Evolutionary conservation across 768 basidiomycete genomes (phyloP).

Genomic region (Phanerodontia chrysosporium): DNA sequence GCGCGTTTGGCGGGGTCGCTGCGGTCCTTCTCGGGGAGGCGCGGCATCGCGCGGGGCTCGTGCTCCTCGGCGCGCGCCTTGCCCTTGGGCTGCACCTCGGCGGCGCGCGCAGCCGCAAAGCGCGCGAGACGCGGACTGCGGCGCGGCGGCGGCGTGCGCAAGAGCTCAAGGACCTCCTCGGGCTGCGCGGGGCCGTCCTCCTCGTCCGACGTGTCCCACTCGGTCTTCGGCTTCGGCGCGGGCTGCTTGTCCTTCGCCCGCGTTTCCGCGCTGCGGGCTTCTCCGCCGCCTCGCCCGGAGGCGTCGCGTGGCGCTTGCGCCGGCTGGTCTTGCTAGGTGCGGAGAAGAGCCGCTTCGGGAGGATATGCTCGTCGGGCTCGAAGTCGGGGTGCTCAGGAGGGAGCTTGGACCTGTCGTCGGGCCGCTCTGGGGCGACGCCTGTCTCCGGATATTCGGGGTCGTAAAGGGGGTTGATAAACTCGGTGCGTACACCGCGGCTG

Average conservation of each 20-base stretch:
- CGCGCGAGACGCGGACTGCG: neutral
- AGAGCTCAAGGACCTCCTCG: neutral
- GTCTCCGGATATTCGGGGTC: conserved; percentile 27
- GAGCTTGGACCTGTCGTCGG: conserved; percentile 46
- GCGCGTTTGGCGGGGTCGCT: conserved; percentile 21
- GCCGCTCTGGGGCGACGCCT: conserved; percentile 31
- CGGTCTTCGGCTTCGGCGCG: conserved; percentile 4
- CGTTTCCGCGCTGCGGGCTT: neutral
- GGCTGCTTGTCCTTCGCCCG: neutral
- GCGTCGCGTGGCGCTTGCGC: conserved; percentile 8
- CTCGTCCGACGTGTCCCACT: conserved; percentile 17
- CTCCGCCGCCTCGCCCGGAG: neutral
- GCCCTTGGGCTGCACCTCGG: neutral
- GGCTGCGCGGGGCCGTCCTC: conserved; percentile 10
- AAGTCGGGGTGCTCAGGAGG: conserved; percentile 64
- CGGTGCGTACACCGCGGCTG: conserved; percentile 65
- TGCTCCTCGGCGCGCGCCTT: conserved; percentile 3
- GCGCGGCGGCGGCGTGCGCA: neutral
- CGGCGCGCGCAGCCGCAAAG: neutral
- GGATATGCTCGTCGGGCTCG: conserved; percentile 49
- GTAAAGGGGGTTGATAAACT: conserved; percentile 62
- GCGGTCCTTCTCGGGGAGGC: conserved; percentile 20
- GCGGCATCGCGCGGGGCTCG: conserved; percentile 16
- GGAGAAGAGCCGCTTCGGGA: conserved; percentile 58
- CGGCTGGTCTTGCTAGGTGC: neutral